Evolutionary conservation across 2,329 filamentous ascomycete species (phyloP).

Genomic region (Aspergillus texensis): DNA sequence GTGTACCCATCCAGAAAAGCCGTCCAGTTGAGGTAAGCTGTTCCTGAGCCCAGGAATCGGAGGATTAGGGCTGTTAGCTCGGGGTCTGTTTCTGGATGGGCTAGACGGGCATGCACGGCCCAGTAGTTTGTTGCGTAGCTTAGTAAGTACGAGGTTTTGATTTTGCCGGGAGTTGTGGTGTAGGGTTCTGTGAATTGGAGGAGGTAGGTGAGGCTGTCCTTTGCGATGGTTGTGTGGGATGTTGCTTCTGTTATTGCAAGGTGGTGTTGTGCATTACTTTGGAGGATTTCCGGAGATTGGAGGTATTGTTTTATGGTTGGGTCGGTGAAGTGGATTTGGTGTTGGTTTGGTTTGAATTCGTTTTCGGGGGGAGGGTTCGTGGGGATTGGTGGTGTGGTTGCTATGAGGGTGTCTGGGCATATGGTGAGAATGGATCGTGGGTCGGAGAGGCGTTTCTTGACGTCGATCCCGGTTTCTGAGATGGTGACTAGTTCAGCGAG

Average conservation of each 20-base stretch:
- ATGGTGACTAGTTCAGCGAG: neutral
- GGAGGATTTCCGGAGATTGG: neutral
- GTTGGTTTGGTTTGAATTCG: neutral
- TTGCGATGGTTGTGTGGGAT: slow-evolving; percentile 3
- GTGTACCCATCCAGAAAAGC: slow-evolving; percentile 1
- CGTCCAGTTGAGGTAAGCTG: neutral
- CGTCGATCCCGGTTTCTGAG: neutral
- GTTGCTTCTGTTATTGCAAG: neutral
- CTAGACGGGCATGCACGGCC: neutral
- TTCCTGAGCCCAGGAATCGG: neutral
- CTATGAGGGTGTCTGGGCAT: neutral
- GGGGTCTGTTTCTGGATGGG: neutral
- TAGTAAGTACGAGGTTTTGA: neutral
- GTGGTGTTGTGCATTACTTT: neutral
- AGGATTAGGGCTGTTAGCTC: neutral
- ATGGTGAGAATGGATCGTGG: neutral
- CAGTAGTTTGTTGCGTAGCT: slow-evolving; percentile 9
- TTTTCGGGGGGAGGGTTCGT: neutral
- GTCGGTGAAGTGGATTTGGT: neutral
- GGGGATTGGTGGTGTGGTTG: neutral
- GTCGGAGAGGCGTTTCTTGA: neutral
- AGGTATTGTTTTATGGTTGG: neutral
- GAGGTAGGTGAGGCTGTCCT: slow-evolving; percentile 1
- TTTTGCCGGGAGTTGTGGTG: neutral
- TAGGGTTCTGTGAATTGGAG: slow-evolving; percentile 2